Base-by-base conservation (phyloP, 306 rosid species). In the Quercus suber region DNA sequence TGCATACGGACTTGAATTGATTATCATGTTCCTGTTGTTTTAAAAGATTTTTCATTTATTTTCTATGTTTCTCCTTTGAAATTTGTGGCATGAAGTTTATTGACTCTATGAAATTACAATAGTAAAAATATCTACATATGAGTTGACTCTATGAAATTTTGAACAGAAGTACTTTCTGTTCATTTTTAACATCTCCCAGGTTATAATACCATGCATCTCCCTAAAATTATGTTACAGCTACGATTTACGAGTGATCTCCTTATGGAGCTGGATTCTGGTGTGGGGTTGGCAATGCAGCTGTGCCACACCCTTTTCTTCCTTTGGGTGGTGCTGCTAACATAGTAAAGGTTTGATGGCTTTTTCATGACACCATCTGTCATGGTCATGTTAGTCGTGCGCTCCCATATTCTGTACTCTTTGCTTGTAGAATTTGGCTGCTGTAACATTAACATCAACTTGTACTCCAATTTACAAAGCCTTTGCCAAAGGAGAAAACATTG, bases 401-500 rank as follows among this genome's bases (percentile, higher is more conserved):
- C 87, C 90, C 30, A 75, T 56, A 61, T 77, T 15, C 19, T 70
- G 71, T 81, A 18, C 75, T 85, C 77, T 79, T 76, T 81, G 63
- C 76, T 87, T 13, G 15, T 85, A 94, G 99, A 95, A 90, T 76
- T 96, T 95, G 79, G 96, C 86, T 81, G 99, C 99, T 79, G 99
- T 95, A 59, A 95, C 99, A 72, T 93, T 97, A 80, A 95, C 99
- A 58, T 95, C 99, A 51, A 95, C 99, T 43, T 90, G 99, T 33
- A 95, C 99, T 23, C 99, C 99, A 10, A 95, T 95, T 82, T 95
- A 95, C 88, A 95, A 95, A 82, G 99, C 99, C 49, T 95, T 95
- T 87, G 99, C 99, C 76, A 91, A 84, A 88, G 98, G 99, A 84
- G 99, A 95, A 79, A 95, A 95, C 84, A 93, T 95, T 19, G 99